phyloP scores from a whole-genome alignment of 2,329 filamentous ascomycete genomes.

The Ceratocystis ficicola region DNA sequence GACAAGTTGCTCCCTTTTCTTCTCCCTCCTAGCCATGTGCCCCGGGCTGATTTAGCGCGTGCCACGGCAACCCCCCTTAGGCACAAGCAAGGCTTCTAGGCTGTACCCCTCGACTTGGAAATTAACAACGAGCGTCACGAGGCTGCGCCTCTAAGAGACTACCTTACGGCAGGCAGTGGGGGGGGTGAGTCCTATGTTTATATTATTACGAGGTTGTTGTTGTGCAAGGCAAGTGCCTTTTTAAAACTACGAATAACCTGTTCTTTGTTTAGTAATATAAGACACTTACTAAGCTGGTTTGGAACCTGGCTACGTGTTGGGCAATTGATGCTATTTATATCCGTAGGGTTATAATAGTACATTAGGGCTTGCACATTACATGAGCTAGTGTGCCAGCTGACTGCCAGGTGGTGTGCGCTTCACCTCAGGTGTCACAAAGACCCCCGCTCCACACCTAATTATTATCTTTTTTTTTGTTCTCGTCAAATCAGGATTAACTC shows the following conservation, averaged over 20 bases:
- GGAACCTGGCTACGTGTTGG: too few relatives aligned
- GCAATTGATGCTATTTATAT: not conserved
- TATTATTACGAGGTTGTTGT: not conserved
- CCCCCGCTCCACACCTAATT: not conserved
- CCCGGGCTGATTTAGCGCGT: not conserved
- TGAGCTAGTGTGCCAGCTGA: not conserved
- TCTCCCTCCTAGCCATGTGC: not conserved
- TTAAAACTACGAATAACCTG: not conserved
- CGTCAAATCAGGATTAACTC: conserved; percentile 8
- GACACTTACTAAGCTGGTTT: too few relatives aligned
- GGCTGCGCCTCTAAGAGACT: not conserved
- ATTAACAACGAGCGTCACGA: not conserved
- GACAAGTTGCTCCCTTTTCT: not conserved
- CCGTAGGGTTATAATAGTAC: not conserved
- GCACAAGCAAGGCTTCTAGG: conserved; percentile 4
- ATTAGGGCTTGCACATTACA: too few relatives aligned
- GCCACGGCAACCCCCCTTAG: not conserved
- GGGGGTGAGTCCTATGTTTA: too few relatives aligned
- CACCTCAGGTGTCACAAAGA: not conserved
- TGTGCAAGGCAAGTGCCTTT: not conserved
- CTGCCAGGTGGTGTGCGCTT: not conserved
- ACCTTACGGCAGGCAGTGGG: not conserved
- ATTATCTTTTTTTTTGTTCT: not conserved
- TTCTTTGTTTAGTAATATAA: too few relatives aligned
- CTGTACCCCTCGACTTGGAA: not conserved